A percentile compares a stretch with the other conserved stretches of the same genome.
phyloP scores from a whole-genome alignment of 2,329 filamentous ascomycete species.

The Chaetothyriales sp. region DNA sequence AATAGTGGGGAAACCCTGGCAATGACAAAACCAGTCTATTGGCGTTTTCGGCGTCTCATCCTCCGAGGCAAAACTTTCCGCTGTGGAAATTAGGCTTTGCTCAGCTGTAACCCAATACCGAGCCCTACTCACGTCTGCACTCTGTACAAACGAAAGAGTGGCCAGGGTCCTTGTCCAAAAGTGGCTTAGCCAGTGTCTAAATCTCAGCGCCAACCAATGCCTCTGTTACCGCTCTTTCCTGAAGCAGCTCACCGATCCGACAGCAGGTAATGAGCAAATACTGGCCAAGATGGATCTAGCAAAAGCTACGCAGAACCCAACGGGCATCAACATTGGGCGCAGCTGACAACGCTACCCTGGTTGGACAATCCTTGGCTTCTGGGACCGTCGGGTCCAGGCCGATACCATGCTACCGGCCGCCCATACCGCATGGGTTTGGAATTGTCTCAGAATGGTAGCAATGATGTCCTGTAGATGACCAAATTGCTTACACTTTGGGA shows the following conservation, averaged over 20 bases:
- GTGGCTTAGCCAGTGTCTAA: neutral
- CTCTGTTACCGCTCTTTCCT: neutral
- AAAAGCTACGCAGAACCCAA: neutral
- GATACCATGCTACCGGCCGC: neutral
- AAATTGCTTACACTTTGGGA: neutral
- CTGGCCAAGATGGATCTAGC: neutral
- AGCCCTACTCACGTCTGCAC: neutral
- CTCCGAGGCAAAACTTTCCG: neutral
- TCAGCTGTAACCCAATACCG: neutral
- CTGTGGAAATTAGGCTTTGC: neutral
- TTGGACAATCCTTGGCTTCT: neutral
- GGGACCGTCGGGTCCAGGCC: neutral
- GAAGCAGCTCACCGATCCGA: neutral
- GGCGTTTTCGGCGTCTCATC: neutral
- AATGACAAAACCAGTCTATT: neutral
- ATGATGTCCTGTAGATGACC: neutral
- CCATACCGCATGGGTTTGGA: neutral
- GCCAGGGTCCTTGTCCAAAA: neutral
- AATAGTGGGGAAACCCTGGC: neutral
- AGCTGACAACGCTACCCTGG: neutral
- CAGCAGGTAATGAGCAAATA: neutral
- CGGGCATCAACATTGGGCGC: neutral
- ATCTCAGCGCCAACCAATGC: neutral
- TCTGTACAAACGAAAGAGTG: neutral
- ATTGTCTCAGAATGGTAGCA: neutral